phyloP scores from a whole-genome alignment of 1,284 basidiomycete species.

The Pisolithus thermaeus region DNA sequence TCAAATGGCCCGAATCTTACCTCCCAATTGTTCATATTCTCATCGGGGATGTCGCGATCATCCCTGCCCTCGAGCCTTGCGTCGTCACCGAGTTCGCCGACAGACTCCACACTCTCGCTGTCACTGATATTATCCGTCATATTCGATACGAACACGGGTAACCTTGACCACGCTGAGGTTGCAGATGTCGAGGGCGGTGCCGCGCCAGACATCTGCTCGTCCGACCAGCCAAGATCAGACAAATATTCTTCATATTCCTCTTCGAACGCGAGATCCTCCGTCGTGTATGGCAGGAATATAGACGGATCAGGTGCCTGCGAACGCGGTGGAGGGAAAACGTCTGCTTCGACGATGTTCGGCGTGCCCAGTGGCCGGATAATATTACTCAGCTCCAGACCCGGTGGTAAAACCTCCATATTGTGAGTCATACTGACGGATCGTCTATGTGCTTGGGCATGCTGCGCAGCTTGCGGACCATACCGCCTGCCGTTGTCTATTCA shows the following conservation, averaged over 20 bases:
- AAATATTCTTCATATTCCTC: constrained; percentile 86
- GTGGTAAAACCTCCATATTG: constrained; percentile 69
- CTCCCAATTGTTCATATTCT: constrained; percentile 92
- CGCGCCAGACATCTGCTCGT: constrained; percentile 43
- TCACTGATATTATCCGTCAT: constrained; percentile 82
- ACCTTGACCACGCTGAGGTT: constrained; percentile 67
- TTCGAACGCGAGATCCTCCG: constrained; percentile 82
- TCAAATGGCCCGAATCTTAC: constrained; percentile 38
- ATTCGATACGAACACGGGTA: constrained; percentile 65
- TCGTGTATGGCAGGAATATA: constrained; percentile 78
- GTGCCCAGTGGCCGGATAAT: constrained; percentile 72
- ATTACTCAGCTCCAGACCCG: constrained; percentile 66
- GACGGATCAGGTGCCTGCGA: constrained; percentile 80
- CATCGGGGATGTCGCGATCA: constrained; percentile 60
- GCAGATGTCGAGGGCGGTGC: constrained; percentile 36
- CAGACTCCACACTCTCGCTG: constrained; percentile 82
- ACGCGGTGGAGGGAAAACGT: constrained; percentile 78
- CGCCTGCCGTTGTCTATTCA: constrained; percentile 69
- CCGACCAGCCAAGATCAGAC: constrained; percentile 72
- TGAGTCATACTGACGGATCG: constrained; percentile 76
- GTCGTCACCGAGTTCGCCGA: constrained; percentile 79
- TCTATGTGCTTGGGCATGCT: constrained; percentile 54
- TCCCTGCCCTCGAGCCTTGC: constrained; percentile 61
- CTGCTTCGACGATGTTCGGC: constrained; percentile 69
- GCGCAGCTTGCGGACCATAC: constrained; percentile 63